phyloP scores from a whole-genome alignment of 2,329 filamentous ascomycete genomes.

The Fusarium staphyleae region DNA sequence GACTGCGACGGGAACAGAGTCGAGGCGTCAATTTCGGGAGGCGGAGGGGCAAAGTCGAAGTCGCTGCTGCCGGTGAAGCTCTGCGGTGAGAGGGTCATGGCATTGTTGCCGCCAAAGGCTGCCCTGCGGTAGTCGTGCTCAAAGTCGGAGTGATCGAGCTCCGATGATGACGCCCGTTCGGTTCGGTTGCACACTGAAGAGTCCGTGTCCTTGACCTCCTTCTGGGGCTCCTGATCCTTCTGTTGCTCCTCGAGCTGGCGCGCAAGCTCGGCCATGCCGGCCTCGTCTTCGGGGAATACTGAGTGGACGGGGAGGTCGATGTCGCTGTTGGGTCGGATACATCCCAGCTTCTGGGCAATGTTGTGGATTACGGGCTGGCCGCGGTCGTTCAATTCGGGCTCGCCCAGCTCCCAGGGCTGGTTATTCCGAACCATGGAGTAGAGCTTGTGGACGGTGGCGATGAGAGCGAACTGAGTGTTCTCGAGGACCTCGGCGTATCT shows the following conservation, averaged over 20 bases:
- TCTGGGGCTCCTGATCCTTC: constrained; percentile 48
- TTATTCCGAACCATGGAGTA: constrained; percentile 68
- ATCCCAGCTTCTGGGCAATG: constrained; percentile 69
- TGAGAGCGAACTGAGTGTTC: constrained; percentile 69
- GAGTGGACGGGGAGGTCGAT: constrained; percentile 64
- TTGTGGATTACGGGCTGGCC: constrained; percentile 70
- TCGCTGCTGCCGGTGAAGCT: constrained; percentile 54
- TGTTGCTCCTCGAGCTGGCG: constrained; percentile 60
- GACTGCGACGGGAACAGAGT: constrained; percentile 48
- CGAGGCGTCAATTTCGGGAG: constrained; percentile 44
- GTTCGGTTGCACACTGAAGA: constrained; percentile 40
- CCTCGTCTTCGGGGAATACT: constrained; percentile 68
- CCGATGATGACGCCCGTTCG: constrained; percentile 62
- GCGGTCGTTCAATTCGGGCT: constrained; percentile 68
- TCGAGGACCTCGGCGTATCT: constrained; percentile 71
- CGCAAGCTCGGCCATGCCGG: constrained; percentile 63
- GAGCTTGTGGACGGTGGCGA: constrained; percentile 70
- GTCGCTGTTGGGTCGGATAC: constrained; percentile 68
- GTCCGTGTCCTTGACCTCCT: constrained; percentile 40
- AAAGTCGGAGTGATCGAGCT: constrained; percentile 62
- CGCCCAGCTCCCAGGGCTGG: constrained; percentile 67
- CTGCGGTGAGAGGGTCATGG: constrained; percentile 61
- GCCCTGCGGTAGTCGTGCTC: constrained; percentile 62
- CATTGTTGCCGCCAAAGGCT: constrained; percentile 53
- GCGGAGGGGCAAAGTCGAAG: constrained; percentile 48